Percentiles rank a stretch among this genome's conserved stretches.
phyloP scores from a whole-genome alignment of 768 basidiomycete species.

The Podaxis carcinomalis region DNA sequence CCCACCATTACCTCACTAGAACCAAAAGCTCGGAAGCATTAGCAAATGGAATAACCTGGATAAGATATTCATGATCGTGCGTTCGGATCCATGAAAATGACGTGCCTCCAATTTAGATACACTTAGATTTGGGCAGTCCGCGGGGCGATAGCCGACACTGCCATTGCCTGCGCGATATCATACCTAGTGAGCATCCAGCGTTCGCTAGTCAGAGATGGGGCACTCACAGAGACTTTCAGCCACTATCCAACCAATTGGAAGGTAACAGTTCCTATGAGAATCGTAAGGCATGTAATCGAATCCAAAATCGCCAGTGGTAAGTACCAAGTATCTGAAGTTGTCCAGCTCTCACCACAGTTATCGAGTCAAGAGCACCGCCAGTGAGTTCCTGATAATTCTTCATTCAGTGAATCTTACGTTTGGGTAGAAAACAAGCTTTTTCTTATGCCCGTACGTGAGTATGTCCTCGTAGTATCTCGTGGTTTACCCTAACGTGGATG shows the following conservation, averaged over 20 bases:
- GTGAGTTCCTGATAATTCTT: not conserved
- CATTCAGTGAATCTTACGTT: not conserved
- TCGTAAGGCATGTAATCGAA: not conserved
- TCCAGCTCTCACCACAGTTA: not conserved
- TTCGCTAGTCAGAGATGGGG: not conserved
- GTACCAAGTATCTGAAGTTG: not conserved
- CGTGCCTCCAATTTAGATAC: not conserved
- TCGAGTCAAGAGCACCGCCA: not conserved
- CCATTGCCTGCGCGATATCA: not conserved
- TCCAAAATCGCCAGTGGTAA: not conserved
- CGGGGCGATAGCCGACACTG: not conserved
- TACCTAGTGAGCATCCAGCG: not conserved
- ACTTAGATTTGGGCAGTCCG: not conserved
- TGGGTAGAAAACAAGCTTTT: not conserved
- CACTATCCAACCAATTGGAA: not conserved
- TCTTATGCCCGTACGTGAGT: not conserved
- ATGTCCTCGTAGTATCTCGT: not conserved
- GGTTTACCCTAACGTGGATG: not conserved
- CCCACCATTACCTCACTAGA: not conserved
- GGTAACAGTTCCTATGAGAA: not conserved
- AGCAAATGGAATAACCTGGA: not conserved
- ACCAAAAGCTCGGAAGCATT: not conserved
- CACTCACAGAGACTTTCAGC: not conserved
- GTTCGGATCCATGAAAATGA: not conserved
- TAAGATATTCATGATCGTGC: not conserved